A percentile compares a stretch with the other conserved stretches of the same genome.
These are phyloP conservation scores for Nicotiana rustica DNA, from an alignment of 305 asterid species.

Conservation along the genomic window DNA sequence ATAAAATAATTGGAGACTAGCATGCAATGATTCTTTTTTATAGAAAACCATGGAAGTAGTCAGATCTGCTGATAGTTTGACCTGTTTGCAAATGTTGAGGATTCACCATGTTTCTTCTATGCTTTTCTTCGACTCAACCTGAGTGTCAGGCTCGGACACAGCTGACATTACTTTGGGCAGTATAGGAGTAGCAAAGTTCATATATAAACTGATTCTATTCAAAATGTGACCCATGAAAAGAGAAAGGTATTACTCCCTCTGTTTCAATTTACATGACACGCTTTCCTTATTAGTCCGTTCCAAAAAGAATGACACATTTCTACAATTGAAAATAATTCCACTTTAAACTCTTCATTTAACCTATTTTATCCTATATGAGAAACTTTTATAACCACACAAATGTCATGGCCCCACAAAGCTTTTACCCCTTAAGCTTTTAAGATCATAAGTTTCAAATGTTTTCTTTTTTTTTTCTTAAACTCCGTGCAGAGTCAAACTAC, in stretches of 20 bases:
- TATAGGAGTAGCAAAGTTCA: neutral
- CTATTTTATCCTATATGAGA: too few relatives aligned
- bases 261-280: too few relatives aligned
- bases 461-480: too few relatives aligned
- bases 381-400: too few relatives aligned
- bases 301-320: too few relatives aligned
- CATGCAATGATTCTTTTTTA: neutral
- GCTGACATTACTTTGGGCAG: conserved; percentile 2
- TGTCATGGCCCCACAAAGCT: too few relatives aligned
- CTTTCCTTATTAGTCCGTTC: too few relatives aligned
- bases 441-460: too few relatives aligned
- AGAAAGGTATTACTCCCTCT: neutral
- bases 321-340: too few relatives aligned
- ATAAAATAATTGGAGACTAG: neutral
- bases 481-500: too few relatives aligned
- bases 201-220: conserved; percentile 9
- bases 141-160: neutral
- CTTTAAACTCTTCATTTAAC: too few relatives aligned
- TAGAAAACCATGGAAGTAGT: neutral
- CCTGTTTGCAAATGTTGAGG: neutral
- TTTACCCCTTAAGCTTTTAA: too few relatives aligned
- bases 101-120: neutral
- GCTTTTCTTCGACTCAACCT: neutral
- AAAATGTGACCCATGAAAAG: neutral
- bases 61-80: neutral